phyloP scores from a whole-genome alignment of 345 rosid genomes.

The Pugionium dolabratum region DNA sequence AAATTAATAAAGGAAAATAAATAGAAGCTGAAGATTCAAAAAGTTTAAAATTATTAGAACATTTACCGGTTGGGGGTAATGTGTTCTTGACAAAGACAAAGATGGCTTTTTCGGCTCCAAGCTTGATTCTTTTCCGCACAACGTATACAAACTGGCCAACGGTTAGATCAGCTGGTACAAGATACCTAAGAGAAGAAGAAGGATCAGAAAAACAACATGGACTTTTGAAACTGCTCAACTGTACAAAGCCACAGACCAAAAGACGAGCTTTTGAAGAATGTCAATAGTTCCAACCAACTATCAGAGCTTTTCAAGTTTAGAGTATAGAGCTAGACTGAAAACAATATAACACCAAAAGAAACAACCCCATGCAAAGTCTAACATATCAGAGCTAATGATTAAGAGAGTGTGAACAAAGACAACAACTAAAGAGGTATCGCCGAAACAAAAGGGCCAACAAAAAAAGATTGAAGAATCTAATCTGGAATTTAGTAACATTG shows the following conservation, averaged over 20 bases:
- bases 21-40: neutral
- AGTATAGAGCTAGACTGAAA: too few relatives aligned
- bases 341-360: neutral
- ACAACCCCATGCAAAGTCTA: neutral
- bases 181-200: conserved; percentile 53
- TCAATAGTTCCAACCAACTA: neutral
- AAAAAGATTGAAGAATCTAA: neutral
- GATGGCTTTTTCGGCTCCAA: conserved; percentile 79
- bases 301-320: too few relatives aligned
- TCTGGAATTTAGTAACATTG: neutral
- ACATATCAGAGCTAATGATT: neutral
- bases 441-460: too few relatives aligned
- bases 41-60: neutral
- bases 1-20: neutral
- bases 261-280: conserved; percentile 1
- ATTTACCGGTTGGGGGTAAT: conserved; percentile 72
- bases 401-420: neutral
- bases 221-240: neutral
- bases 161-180: conserved; percentile 83
- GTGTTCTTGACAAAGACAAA: conserved; percentile 80
- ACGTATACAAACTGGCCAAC: conserved; percentile 89
- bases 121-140: conserved; percentile 78
- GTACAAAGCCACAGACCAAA: neutral
- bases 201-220: neutral
- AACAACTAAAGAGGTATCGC: neutral